Base-by-base conservation (phyloP, 306 rosid genomes). In the Prunus persica region DNA sequence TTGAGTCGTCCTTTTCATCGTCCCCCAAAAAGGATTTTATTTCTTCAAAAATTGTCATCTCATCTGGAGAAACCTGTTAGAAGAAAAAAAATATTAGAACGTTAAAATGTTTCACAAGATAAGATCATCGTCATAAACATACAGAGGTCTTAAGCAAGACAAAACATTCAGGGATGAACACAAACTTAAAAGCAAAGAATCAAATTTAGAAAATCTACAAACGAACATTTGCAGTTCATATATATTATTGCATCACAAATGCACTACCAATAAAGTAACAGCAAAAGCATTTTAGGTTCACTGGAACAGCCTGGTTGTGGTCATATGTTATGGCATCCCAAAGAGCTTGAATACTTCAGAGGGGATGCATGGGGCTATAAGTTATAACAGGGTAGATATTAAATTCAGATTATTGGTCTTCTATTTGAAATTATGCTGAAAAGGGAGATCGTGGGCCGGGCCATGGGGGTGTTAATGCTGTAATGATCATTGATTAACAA, bases 21-120 rank as follows among this genome's bases (percentile, higher is more conserved):
- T 89, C 89, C 74, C 97, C 96, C 68, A 88, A 69, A 60, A 89
- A 87, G 75, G 88, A 83, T 77, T 73, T 91, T 81, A 95, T 83
- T 75, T 95, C 93, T 85, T 87, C 91, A 54, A 95, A 91, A 67
- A 81, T 86, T 52, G 76, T 89, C 93, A 90, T 88, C 81, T 95
- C 99, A 84, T 88, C 92, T 1, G 96, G 25, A 77, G 96, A 92
- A 81, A 95, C 97, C 99, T 95, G 82, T 28, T 12, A 75, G 38
- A 56, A 74, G 71, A 80, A 28, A 51, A 54, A 28, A 51, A 45
- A 43, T 16, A 73, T 3, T 43, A 24, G 22, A 58, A 41, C 9
- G 9, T 45, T 6, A 43, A 45, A 57, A 24, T 13, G 43, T 14
- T 5, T 11, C 25, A 2, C 34, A 57, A 56, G 43, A 55, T 22